These are phyloP conservation scores for Metschnikowia cerradonensis DNA, from an alignment of 805 yeast species.

Conservation along the genomic window DNA sequence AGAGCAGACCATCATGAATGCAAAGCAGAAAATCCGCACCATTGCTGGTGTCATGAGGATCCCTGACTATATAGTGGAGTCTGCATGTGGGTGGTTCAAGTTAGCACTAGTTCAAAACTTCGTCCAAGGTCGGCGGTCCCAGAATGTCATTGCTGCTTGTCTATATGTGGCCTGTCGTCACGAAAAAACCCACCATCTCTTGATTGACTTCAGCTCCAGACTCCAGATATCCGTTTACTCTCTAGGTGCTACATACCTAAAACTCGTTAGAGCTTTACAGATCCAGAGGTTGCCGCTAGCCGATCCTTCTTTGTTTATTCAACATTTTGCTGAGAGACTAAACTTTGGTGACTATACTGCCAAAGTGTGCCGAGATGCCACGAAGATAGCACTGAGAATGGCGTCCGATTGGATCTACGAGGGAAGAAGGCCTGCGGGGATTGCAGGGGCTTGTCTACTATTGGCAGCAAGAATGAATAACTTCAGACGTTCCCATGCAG, in stretches of 20 bases:
- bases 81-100: slow-evolving; percentile 86
- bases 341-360: slow-evolving; percentile 72
- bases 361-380: slow-evolving; percentile 84
- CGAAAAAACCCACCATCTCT: slow-evolving; percentile 88
- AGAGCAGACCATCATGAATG: slow-evolving; percentile 84
- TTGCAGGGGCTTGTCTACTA: slow-evolving; percentile 93
- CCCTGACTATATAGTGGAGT: slow-evolving; percentile 79
- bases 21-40: slow-evolving; percentile 69
- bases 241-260: slow-evolving; percentile 91
- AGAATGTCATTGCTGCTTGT: slow-evolving; percentile 93
- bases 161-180: slow-evolving; percentile 91
- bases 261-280: slow-evolving; percentile 82
- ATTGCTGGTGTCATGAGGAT: slow-evolving; percentile 76
- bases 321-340: slow-evolving; percentile 85
- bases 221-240: slow-evolving; percentile 89
- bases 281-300: slow-evolving; percentile 78
- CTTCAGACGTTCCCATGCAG: slow-evolving; percentile 84
- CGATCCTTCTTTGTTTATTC: slow-evolving; percentile 91
- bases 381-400: slow-evolving; percentile 84
- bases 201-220: slow-evolving; percentile 89
- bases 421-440: slow-evolving; percentile 97
- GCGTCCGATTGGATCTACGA: slow-evolving; percentile 92
- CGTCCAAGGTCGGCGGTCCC: slow-evolving; percentile 96
- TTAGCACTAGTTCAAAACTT: slow-evolving; percentile 83
- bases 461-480: slow-evolving; percentile 97